Conservation (phyloP, 768 basidiomycete species). For the Hygrophorus russula region DNA sequence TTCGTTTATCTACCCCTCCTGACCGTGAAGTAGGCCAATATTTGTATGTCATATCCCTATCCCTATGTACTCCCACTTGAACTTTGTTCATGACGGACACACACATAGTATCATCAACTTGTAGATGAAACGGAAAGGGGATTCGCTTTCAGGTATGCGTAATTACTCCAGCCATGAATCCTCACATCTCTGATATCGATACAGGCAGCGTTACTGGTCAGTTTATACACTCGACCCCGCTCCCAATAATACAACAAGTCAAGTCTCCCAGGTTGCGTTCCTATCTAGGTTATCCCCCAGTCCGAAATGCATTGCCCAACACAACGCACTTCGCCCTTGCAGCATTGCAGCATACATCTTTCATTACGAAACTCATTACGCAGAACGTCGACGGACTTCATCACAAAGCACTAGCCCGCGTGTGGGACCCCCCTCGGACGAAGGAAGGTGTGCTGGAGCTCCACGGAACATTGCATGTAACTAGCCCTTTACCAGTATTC, state of each 20-base stretch:
- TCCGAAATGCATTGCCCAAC: slow-evolving; percentile 77
- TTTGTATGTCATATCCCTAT: slow-evolving; percentile 21
- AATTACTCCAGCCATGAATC: background rate
- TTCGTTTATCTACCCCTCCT: background rate
- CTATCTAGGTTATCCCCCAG: slow-evolving; percentile 78
- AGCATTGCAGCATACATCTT: slow-evolving; percentile 61
- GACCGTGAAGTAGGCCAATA: slow-evolving; percentile 36
- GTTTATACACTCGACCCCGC: slow-evolving; percentile 6
- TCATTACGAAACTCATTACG: slow-evolving; percentile 61
- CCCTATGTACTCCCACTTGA: no score
- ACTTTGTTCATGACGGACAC: background rate
- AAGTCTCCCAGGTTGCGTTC: slow-evolving; percentile 49
- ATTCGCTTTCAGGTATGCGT: slow-evolving; percentile 53
- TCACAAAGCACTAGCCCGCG: slow-evolving; percentile 52
- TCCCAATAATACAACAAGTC: slow-evolving; percentile 9
- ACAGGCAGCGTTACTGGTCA: slow-evolving; percentile 77
- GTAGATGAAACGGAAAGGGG: slow-evolving; percentile 63
- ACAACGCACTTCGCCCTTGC: slow-evolving; percentile 83
- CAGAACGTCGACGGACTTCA: slow-evolving; percentile 93
- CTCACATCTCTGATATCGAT: background rate
- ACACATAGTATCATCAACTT: slow-evolving; percentile 56
- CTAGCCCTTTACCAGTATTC: background rate
- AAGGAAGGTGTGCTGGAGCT: slow-evolving; percentile 58
- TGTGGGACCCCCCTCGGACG: slow-evolving; percentile 27
- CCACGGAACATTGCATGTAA: slow-evolving; percentile 79